Evolutionary conservation across 306 rosid species (phyloP).

Genomic region (Alnus glutinosa): DNA sequence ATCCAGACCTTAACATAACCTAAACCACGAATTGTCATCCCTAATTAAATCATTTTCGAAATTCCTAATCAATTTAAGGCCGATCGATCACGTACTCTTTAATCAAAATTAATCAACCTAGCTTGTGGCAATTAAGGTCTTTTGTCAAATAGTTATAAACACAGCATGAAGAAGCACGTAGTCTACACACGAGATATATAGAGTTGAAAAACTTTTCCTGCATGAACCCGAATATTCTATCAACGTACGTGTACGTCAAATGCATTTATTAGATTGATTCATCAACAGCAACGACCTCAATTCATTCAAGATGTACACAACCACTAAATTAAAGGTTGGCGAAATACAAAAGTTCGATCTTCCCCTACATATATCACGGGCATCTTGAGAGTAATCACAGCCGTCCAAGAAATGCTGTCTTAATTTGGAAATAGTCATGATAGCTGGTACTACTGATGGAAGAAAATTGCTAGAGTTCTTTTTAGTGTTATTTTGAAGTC

Average conservation of each 20-base stretch:
- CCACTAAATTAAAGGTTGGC: slow-evolving; percentile 28
- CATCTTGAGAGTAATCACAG: slow-evolving; percentile 36
- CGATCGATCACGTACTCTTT: not conserved
- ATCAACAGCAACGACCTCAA: not conserved
- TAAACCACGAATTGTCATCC: no score
- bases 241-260: slow-evolving; percentile 15
- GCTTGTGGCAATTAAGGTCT: no score
- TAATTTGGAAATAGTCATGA: not conserved
- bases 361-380: slow-evolving; percentile 30
- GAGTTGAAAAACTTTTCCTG: not conserved
- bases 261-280: not conserved
- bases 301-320: slow-evolving; percentile 19
- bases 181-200: not conserved
- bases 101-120: not conserved
- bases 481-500: no score
- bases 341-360: not conserved
- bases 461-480: no score
- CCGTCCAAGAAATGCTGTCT: slow-evolving; percentile 33
- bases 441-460: no score
- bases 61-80: not conserved
- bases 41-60: no score
- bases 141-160: not conserved
- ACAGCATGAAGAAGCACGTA: not conserved
- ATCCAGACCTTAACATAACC: no score
- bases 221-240: not conserved